phyloP scores from a whole-genome alignment of 176 grass and related monocot genomes.

The Lolium perenne region DNA sequence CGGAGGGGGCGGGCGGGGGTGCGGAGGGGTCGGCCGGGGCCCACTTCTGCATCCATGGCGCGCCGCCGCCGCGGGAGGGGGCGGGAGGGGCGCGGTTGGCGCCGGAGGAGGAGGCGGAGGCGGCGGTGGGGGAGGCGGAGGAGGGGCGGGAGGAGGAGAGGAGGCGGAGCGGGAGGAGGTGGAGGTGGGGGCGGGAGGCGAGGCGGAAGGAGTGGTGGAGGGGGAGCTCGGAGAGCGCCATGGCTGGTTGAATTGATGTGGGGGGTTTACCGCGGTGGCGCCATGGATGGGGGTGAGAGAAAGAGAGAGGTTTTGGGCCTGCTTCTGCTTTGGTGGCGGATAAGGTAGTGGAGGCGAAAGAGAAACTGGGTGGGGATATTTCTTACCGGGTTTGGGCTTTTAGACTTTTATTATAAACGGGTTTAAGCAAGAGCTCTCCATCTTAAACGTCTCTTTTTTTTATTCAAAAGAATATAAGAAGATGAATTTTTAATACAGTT shows the following conservation, averaged over 20 bases:
- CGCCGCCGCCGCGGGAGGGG: constrained; percentile 16
- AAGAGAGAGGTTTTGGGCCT: constrained; percentile 30
- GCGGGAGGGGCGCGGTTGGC: constrained; percentile 37
- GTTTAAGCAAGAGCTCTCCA: neutral
- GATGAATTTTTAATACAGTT: neutral
- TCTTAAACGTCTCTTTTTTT: neutral
- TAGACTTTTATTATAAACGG: too few species aligned
- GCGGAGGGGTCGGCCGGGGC: constrained; percentile 45
- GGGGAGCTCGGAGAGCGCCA: constrained; percentile 83
- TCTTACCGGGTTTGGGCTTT: constrained; percentile 31
- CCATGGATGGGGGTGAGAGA: constrained; percentile 37
- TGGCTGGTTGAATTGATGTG: neutral
- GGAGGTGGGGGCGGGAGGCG: constrained; percentile 49
- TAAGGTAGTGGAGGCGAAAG: constrained; percentile 27
- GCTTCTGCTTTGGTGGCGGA: neutral
- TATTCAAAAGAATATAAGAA: neutral
- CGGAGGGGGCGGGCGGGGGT: constrained; percentile 28
- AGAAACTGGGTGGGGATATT: neutral
- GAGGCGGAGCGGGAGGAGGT: constrained; percentile 46
- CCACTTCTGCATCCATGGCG: constrained; percentile 85
- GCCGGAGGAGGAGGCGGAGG: constrained; percentile 43
- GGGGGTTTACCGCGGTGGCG: constrained; percentile 51
- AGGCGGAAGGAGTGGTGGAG: constrained; percentile 67
- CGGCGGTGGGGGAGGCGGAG: constrained; percentile 8
- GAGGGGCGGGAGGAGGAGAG: constrained; percentile 33